Evolutionary conservation across 805 yeast genomes (phyloP).

Genomic region (Wickerhamiella allomyrinae): DNA sequence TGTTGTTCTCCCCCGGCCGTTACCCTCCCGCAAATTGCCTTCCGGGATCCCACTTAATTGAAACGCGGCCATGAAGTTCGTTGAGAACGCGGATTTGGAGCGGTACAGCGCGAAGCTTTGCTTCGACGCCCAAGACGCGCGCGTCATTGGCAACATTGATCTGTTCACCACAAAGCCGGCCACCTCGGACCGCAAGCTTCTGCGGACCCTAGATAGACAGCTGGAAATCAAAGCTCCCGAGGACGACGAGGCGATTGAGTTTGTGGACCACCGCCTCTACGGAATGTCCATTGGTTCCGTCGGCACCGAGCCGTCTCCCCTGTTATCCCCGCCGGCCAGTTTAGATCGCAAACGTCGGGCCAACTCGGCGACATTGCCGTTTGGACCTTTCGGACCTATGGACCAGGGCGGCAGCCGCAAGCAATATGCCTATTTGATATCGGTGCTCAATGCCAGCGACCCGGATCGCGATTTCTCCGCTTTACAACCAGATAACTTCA

Average conservation of each 20-base stretch:
- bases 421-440: slow-evolving; percentile 80
- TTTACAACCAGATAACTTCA: slow-evolving; percentile 65
- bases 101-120: slow-evolving; percentile 73
- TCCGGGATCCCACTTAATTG: background rate
- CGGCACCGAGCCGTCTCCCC: slow-evolving; percentile 7
- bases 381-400: slow-evolving; percentile 79
- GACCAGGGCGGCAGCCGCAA: slow-evolving; percentile 74
- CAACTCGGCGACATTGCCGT: slow-evolving; percentile 17
- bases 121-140: slow-evolving; percentile 62
- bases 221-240: slow-evolving; percentile 21
- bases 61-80: slow-evolving; percentile 38
- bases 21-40: too few species aligned
- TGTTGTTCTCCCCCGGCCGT: too few species aligned
- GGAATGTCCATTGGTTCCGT: slow-evolving; percentile 2
- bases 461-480: slow-evolving; percentile 93
- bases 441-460: slow-evolving; percentile 78
- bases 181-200: slow-evolving; percentile 75
- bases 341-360: slow-evolving; percentile 14
- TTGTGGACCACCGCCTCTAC: slow-evolving; percentile 1
- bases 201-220: slow-evolving; percentile 75
- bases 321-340: slow-evolving; percentile 15
- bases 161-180: slow-evolving; percentile 89
- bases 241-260: slow-evolving; percentile 3
- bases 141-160: slow-evolving; percentile 79
- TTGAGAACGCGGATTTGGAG: slow-evolving; percentile 89